phyloP scores from a whole-genome alignment of 2,329 filamentous ascomycete species.

The Talaromyces rugulosus region DNA sequence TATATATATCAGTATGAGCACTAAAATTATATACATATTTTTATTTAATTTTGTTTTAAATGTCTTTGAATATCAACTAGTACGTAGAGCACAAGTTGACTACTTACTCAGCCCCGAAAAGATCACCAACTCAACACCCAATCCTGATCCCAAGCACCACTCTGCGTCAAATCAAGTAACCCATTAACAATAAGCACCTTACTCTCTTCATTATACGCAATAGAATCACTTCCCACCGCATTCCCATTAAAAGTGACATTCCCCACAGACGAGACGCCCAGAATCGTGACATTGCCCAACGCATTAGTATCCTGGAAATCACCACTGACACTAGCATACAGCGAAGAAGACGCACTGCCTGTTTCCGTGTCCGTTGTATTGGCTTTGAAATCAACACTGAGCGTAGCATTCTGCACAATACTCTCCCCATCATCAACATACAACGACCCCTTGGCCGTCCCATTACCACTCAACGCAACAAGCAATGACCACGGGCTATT shows the following conservation, averaged over 20 bases:
- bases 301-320: background rate
- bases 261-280: background rate
- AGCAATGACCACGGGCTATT: slow-evolving; percentile 64
- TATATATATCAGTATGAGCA: too few relatives aligned
- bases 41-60: too few relatives aligned
- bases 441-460: slow-evolving; percentile 57
- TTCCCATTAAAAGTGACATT: background rate
- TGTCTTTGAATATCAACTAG: too few relatives aligned
- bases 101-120: too few relatives aligned
- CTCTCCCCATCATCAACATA: slow-evolving; percentile 76
- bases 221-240: background rate
- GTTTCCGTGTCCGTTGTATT: background rate
- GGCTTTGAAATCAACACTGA: slow-evolving; percentile 51
- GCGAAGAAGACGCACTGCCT: background rate
- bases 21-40: too few relatives aligned
- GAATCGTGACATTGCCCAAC: background rate
- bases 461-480: slow-evolving; percentile 54
- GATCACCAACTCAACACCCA: background rate
- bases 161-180: background rate
- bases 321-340: background rate
- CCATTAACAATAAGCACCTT: background rate
- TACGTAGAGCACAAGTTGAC: too few relatives aligned
- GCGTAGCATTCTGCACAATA: slow-evolving; percentile 51
- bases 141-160: background rate
- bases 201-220: background rate